Evolutionary conservation across 768 basidiomycete genomes (phyloP), one percentile per base, ranked within the genome.

Genomic region (Scleroderma bovista): DNA sequence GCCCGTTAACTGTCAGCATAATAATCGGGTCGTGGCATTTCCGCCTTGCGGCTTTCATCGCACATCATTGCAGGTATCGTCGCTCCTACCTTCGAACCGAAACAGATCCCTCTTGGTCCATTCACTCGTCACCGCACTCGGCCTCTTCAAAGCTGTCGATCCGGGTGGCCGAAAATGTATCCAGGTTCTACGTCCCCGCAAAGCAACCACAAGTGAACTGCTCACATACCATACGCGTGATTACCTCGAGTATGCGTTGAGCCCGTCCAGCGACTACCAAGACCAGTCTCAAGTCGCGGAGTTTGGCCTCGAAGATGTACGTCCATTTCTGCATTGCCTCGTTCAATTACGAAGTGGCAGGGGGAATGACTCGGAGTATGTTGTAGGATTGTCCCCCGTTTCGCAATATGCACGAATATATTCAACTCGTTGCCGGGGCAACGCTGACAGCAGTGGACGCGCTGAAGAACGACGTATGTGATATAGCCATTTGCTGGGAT

Each of bases 401-500:
- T 60, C 66, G 65, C 6, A 78, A 76, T 2, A 75, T 98, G 12
- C 62, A 78, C 6, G 73, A 77, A 3, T 96, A 96, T 55, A 81
- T 87, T 6, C 71, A 71, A 5, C 68, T 83, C 4, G 73, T 95
- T 1, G 91, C 85, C 0, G 88, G 93, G 1, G 87, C 87, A 0
- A 79, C 89, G 0, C 70, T 93, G 34, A 83, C 87, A 2, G 93
- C 87, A 0, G 86, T 80, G 3, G 72, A 75, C 9, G 74, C 78
- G 6, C 70, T 97, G 3, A 70, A 73, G 22, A 68, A 76, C 11
- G 67, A 71, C 13, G 39, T 70, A 2, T 75, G 77, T 5, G 76
- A 87, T 24, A 67, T 88, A 24, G 80, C 86, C 1, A 80, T 98
- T 38, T 84, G 79, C 61, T 96, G 94, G 93, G 93, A 94, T 57